A percentile compares a stretch with the other conserved stretches of the same genome.
Evolutionary conservation across 2,329 filamentous ascomycete species (phyloP).

Genomic region (Tolypocladium tropicale): DNA sequence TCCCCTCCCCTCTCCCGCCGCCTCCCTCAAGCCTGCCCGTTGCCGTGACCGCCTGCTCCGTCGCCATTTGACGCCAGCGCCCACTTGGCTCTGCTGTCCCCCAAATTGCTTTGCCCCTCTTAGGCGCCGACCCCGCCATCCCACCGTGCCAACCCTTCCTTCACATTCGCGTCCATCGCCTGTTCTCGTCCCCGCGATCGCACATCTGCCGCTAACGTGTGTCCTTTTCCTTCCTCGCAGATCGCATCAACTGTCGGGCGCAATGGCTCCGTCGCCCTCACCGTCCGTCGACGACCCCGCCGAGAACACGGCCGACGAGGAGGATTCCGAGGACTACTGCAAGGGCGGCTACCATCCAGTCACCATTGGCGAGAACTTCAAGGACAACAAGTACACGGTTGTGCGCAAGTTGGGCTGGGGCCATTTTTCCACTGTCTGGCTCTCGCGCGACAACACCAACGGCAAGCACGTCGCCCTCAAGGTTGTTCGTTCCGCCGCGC

Average conservation of each 20-base stretch:
- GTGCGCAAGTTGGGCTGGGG: slow-evolving; percentile 97
- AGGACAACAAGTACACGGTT: slow-evolving; percentile 92
- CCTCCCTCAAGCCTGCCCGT: not conserved
- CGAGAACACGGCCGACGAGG: slow-evolving; percentile 93
- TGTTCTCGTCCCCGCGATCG: slow-evolving; percentile 4
- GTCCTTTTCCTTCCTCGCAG: slow-evolving; percentile 20
- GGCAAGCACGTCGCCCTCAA: slow-evolving; percentile 96
- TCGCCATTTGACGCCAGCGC: not conserved
- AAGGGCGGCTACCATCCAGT: slow-evolving; percentile 98
- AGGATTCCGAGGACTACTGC: slow-evolving; percentile 98
- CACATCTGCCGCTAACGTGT: slow-evolving; percentile 4
- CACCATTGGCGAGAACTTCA: slow-evolving; percentile 89
- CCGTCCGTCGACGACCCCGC: slow-evolving; percentile 73
- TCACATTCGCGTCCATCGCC: not conserved
- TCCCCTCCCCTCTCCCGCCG: slow-evolving; percentile 8
- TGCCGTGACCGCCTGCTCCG: not conserved
- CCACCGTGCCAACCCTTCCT: not conserved
- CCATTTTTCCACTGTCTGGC: slow-evolving; percentile 96
- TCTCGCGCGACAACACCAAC: slow-evolving; percentile 71
- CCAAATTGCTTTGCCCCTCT: not conserved
- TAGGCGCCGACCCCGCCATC: not conserved
- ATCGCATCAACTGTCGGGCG: slow-evolving; percentile 43
- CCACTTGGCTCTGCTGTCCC: not conserved
- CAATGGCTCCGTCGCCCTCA: slow-evolving; percentile 63
- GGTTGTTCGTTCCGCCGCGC: slow-evolving; percentile 91